phyloP scores from a whole-genome alignment of 1,139 yeast genomes.

The Lodderomyces jiufengensis region DNA sequence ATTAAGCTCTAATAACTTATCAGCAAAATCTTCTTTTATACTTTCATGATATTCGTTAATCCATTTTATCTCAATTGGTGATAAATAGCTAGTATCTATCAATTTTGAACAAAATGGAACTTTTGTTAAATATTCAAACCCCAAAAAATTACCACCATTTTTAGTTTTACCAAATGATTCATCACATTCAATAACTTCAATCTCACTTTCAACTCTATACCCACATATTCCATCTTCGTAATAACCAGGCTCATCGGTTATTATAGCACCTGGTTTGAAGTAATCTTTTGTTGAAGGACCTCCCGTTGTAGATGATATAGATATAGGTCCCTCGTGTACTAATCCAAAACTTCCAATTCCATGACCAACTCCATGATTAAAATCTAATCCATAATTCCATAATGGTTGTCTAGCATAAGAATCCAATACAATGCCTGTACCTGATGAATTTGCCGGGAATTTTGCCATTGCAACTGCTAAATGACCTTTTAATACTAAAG shows the following conservation, averaged over 20 bases:
- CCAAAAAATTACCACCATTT: slow-evolving; percentile 32
- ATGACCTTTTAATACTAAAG: slow-evolving; percentile 55
- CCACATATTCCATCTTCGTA: slow-evolving; percentile 52
- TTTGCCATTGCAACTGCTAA: slow-evolving; percentile 51
- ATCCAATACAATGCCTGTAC: slow-evolving; percentile 47
- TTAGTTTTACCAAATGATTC: slow-evolving; percentile 33
- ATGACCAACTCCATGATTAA: slow-evolving; percentile 59
- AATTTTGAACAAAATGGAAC: slow-evolving; percentile 52
- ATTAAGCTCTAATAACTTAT: slow-evolving; percentile 34
- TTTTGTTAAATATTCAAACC: slow-evolving; percentile 49
- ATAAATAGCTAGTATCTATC: slow-evolving; percentile 37
- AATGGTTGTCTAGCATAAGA: slow-evolving; percentile 49
- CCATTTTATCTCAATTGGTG: slow-evolving; percentile 46
- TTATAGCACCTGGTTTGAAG: slow-evolving; percentile 45
- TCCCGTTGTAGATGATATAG: slow-evolving; percentile 36
- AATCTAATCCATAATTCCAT: slow-evolving; percentile 52
- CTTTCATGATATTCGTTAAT: slow-evolving; percentile 44
- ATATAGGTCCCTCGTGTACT: slow-evolving; percentile 57
- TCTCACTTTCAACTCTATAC: slow-evolving; percentile 51
- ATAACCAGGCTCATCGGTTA: slow-evolving; percentile 57
- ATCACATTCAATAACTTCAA: slow-evolving; percentile 38
- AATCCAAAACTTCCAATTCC: slow-evolving; percentile 56
- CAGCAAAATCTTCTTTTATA: slow-evolving; percentile 35
- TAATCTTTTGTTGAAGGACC: slow-evolving; percentile 31
- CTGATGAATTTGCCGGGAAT: slow-evolving; percentile 38